Base-by-base conservation (phyloP, 495 filamentous ascomycete genomes). In the Hyaloscypha variabilis region DNA sequence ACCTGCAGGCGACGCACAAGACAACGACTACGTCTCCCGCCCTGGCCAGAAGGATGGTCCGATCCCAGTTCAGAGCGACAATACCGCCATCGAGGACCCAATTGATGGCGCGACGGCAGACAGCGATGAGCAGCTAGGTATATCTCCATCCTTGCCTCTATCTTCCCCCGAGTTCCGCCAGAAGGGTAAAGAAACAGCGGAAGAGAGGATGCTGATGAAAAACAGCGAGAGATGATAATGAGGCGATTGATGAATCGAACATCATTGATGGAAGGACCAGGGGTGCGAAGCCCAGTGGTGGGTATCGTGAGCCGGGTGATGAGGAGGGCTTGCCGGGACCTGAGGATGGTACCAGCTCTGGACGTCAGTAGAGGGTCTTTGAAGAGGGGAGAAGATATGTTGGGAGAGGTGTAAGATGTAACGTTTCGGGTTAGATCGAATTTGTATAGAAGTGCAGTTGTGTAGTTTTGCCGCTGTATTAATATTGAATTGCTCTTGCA, bases 1-100 rank as follows among this genome's bases (percentile, higher is more conserved):
- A 25, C 59, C 36, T 52, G 59, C 52, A 25, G 57, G 55, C n/a
- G 55, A 60, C 19, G 57, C 31, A 3, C 54, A 53, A 60, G 56
- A 68, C 42, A 63, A 69, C 62, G 72, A 69, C 61, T 74, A 78
- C 66, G 62, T 67, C 3, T 75, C 73, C 0, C 76, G 77, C 60
- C 68, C 72, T 21, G 69, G 73, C 4, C 64, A 64, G 26, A 75
- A 82, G 28, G 74, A 77, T 19, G 76, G 76, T n/a, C 51, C 78
- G 6, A 77, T 88, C 17, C 82, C 80, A 17, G 83, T 88, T 8
- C 73, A 83, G 25, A 79, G 79, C 25, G 85, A 88, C 63, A 73
- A 81, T 6, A 79, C 72, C 50, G 69, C 72, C 0, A 73, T 87
- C 1, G 80, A 85, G 49, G 84, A 84, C 42, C 77, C 77, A 8